Evolutionary conservation across 176 grass and related monocot genomes (phyloP).

Genomic region (Musa acuminata): DNA sequence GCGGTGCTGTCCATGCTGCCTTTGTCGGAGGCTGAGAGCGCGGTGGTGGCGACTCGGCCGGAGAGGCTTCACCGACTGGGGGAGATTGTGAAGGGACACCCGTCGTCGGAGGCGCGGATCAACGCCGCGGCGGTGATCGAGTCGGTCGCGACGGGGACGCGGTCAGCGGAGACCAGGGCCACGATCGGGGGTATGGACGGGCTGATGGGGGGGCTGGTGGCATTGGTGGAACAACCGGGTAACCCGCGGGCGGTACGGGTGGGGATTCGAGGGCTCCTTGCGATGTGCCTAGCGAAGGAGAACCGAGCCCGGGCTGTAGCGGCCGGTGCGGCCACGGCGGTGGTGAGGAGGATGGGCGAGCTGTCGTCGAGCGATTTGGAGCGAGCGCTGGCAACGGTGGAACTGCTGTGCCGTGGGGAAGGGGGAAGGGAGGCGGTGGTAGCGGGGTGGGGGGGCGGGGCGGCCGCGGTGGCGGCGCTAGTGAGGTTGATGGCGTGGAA

Average conservation of each 20-base stretch:
- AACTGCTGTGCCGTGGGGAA: conserved; percentile 70
- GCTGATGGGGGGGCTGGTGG: conserved; percentile 28
- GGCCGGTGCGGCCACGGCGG: conserved; percentile 43
- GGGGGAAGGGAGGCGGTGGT: conserved; percentile 66
- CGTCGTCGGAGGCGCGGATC: conserved; percentile 37
- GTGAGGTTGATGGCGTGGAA: conserved; percentile 59
- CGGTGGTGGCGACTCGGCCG: conserved; percentile 34
- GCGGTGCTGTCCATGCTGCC: conserved; percentile 58
- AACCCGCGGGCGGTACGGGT: conserved; percentile 62
- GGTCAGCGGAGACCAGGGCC: conserved; percentile 30
- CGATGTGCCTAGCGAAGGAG: conserved; percentile 77
- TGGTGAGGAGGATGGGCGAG: conserved; percentile 23
- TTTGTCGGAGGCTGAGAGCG: conserved; percentile 59
- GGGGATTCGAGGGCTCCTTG: conserved; percentile 61
- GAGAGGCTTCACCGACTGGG: conserved; percentile 43
- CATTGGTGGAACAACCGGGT: conserved; percentile 49
- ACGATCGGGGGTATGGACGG: conserved; percentile 42
- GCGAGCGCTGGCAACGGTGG: conserved; percentile 61
- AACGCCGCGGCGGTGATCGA: conserved; percentile 73
- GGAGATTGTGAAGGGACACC: conserved; percentile 20
- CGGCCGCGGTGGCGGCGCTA: conserved; percentile 20
- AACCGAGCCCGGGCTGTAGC: conserved; percentile 54
- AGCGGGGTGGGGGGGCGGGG: conserved; percentile 27
- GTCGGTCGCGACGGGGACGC: conserved; percentile 45
- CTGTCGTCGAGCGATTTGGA: conserved; percentile 32